A percentile compares a stretch with the other conserved stretches of the same genome.
phyloP scores from a whole-genome alignment of 768 basidiomycete genomes.

The Gyrodon lividus region DNA sequence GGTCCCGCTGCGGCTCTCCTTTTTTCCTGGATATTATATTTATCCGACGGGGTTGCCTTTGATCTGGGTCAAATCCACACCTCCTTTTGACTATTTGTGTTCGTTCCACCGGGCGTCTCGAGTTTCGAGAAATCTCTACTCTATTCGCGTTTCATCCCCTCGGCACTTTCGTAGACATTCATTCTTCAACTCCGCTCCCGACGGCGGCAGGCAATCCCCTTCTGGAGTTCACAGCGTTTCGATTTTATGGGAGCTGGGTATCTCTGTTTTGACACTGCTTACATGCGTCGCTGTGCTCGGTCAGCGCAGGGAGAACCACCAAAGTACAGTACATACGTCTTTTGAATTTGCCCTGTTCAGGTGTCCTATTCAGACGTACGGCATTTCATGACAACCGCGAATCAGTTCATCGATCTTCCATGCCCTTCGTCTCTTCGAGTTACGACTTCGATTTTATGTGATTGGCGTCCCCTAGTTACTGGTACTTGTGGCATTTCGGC shows the following conservation, averaged over 20 bases:
- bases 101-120: neutral
- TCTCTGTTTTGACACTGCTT: neutral
- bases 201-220: neutral
- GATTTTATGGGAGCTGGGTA: neutral
- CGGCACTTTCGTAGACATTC: neutral
- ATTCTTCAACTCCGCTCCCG: neutral
- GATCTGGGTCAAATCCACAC: neutral
- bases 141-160: neutral
- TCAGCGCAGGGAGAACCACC: too few relatives aligned
- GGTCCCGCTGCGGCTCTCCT: neutral
- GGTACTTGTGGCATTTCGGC: neutral
- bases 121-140: neutral
- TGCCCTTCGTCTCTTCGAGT: neutral
- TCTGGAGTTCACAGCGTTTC: neutral
- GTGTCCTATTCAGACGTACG: neutral
- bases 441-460: neutral
- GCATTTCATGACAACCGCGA: neutral
- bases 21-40: neutral
- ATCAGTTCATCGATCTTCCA: neutral
- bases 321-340: neutral
- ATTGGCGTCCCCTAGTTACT: neutral
- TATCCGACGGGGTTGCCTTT: neutral
- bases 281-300: neutral
- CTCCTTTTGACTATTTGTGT: neutral
- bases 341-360: neutral